phyloP scores from a whole-genome alignment of 441 rosid genomes.

The Gossypium aridum region DNA sequence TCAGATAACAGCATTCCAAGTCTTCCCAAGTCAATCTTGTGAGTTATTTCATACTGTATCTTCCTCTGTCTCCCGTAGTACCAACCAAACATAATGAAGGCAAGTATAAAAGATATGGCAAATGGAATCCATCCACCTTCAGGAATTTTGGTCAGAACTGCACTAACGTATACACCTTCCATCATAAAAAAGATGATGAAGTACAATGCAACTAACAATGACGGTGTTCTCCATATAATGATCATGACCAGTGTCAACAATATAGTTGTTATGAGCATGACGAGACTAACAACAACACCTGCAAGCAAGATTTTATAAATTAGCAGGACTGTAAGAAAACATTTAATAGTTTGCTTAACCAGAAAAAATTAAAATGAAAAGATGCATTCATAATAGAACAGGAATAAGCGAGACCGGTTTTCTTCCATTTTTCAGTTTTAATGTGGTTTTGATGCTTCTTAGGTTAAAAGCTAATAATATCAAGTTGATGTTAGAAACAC shows the following conservation, averaged over 20 bases:
- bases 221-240: constrained; percentile 51
- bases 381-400: too few relatives aligned
- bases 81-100: constrained; percentile 64
- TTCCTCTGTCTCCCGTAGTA: constrained; percentile 65
- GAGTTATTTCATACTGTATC: constrained; percentile 49
- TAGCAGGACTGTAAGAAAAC: background rate
- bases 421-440: too few relatives aligned
- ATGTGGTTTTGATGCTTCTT: too few relatives aligned
- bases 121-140: constrained; percentile 75
- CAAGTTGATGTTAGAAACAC: too few relatives aligned
- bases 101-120: constrained; percentile 54
- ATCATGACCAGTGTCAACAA: constrained; percentile 54
- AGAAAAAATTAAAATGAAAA: background rate
- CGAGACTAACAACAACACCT: constrained; percentile 69
- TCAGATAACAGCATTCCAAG: constrained; percentile 34
- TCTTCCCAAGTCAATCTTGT: constrained; percentile 38
- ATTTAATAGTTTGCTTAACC: background rate
- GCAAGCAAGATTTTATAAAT: constrained; percentile 14
- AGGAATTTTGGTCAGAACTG: constrained; percentile 49
- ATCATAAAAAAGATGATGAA: constrained; percentile 40
- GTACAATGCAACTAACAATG: constrained; percentile 33
- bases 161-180: constrained; percentile 69
- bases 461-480: too few relatives aligned
- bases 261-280: constrained; percentile 59
- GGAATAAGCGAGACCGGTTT: too few relatives aligned